Conservation (phyloP, 768 basidiomycete genomes). For the Sutorius australiensis region DNA sequence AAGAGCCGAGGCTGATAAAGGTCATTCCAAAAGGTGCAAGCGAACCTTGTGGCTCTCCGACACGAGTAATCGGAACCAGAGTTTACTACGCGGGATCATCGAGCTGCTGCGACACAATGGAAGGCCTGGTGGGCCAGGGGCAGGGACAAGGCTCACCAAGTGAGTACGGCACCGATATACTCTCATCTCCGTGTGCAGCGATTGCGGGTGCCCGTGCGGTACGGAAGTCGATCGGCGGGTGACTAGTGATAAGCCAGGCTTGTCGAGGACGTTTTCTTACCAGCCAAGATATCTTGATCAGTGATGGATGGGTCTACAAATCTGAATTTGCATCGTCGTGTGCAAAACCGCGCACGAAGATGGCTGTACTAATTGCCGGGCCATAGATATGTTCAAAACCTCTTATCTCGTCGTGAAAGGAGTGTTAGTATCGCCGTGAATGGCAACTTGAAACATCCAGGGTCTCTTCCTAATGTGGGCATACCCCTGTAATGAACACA, state of each 20-base stretch:
- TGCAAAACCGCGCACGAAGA: not conserved
- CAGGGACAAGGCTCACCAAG: not conserved
- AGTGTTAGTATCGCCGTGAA: not conserved
- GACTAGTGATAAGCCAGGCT: not conserved
- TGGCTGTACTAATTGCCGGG: not conserved
- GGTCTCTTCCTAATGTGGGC: not conserved
- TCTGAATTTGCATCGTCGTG: not conserved
- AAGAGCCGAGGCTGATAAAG: not conserved
- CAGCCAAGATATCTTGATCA: not conserved
- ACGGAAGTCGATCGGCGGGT: not conserved
- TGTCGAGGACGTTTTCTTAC: not conserved
- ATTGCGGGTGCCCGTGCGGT: not conserved
- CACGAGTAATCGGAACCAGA: not conserved
- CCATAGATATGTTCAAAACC: not conserved
- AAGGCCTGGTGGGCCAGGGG: too few species aligned
- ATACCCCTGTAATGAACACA: conserved; percentile 3
- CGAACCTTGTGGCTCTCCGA: conserved; percentile 1
- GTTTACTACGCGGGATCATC: not conserved
- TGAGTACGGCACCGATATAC: not conserved
- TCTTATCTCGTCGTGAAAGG: not conserved
- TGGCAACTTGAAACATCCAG: not conserved
- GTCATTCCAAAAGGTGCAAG: conserved; percentile 10
- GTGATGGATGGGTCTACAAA: not conserved
- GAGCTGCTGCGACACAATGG: not conserved
- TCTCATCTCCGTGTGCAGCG: not conserved